Base-by-base conservation (phyloP, 106 monocot genomes). In the Phalaenopsis aphrodite region DNA sequence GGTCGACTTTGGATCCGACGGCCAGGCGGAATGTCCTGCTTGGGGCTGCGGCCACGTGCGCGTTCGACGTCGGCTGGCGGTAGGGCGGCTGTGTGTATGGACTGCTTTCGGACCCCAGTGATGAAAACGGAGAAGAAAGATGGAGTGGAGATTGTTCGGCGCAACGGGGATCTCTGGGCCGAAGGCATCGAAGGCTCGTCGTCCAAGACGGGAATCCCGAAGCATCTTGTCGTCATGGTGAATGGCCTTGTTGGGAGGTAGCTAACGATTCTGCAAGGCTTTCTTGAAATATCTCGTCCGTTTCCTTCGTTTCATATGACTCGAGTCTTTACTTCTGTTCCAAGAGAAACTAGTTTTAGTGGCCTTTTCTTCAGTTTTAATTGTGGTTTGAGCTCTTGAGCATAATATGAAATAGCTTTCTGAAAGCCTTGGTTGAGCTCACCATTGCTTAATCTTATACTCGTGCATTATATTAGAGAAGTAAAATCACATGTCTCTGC, bases 181-280 rank as follows among this genome's bases (percentile, higher is more conserved):
- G 85, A 78, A n/a, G 77, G 11, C 3, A 71, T 77, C 3, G 36
- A 45, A 45, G 41, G 45, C 41, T 65, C 61, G 37, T 38, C 37
- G 8, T 55, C 71, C 41, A 78, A 39, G 75, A 83, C 77, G 43
- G 55, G 79, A 10, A 86, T 85, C 83, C 92, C 92, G 23, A 85
- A 92, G 79, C 92, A 92, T 77, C 84, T 92, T 5, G 84, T 92
- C 8, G 58, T 92, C 8, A 92, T 92, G 92, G 92, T 92, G 23
- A 87, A 92, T 78, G 92, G 92, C 42, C 72, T 92, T 23, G 82
- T 86, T 55, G 92, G 92, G 16, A 92, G 92, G 92, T 92, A 87
- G 1, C 17, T 82, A 66, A 52, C 21, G 11, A 3, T 43, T 43
- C 64, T 12, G 42, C 17, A 3, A 5, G 10, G 18, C 41, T 42